Percentiles rank a stretch among this genome's conserved stretches.
Evolutionary conservation across 1,284 basidiomycete genomes (phyloP).

Genomic region (Tilletia caries): DNA sequence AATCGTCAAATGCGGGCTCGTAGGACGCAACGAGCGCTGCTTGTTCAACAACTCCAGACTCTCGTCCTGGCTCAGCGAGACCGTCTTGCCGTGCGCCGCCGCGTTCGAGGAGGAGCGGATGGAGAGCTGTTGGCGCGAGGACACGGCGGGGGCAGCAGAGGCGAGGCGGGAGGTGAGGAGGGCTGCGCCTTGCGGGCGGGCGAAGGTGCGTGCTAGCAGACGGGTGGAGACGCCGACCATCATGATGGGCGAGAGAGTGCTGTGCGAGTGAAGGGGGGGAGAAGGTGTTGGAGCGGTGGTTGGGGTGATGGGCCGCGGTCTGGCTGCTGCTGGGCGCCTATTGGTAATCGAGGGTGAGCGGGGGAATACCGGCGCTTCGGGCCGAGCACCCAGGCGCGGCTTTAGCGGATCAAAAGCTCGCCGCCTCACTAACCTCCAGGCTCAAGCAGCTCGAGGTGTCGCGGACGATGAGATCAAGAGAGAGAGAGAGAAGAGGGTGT

Average conservation of each 20-base stretch:
- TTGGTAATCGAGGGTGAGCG: too few relatives aligned
- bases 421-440: too few relatives aligned
- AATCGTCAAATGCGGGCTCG: conserved; percentile 88
- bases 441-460: neutral
- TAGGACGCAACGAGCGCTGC: conserved; percentile 79
- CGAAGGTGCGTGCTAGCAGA: conserved; percentile 9
- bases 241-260: too few relatives aligned
- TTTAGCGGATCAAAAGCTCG: neutral
- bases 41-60: conserved; percentile 70
- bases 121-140: neutral
- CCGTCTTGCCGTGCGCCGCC: neutral
- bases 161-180: conserved; percentile 8
- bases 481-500: too few relatives aligned
- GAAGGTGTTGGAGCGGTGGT: neutral
- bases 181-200: neutral
- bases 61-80: conserved; percentile 58
- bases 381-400: too few relatives aligned
- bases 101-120: neutral
- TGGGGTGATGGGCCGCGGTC: too few relatives aligned
- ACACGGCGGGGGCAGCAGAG: neutral
- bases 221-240: conserved; percentile 8
- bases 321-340: too few relatives aligned
- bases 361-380: too few relatives aligned
- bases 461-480: too few relatives aligned
- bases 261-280: neutral